Evolutionary conservation across 306 rosid species (phyloP), one percentile per base, ranked within the genome.

Genomic region (Rubus idaeus): DNA sequence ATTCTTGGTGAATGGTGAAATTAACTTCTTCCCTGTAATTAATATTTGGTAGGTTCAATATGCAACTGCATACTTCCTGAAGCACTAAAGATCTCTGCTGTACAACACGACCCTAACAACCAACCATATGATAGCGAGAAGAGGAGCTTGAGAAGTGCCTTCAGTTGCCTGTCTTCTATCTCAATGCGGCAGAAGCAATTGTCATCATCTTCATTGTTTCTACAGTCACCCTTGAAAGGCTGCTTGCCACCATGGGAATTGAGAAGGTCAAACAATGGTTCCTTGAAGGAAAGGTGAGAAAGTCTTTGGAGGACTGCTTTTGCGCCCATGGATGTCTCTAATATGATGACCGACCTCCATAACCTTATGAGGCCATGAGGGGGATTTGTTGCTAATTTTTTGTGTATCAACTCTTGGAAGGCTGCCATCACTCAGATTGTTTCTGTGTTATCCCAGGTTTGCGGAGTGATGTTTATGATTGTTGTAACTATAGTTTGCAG

Each of bases 121-220:
- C 88, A 84, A 56, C 80, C 85, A 20, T 77, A 52, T n/a, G 96
- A 90, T 26, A 90, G 86, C 51, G 97, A 90, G 84, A 92, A 89
- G 84, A 91, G 84, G 73, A 89, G 90, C 81, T 88, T 95, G 78
- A 79, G 89, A 77, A 84, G 87, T 78, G 71, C 82, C 21, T 87
- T 89, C 86, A 86, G 85, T 75, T 87, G 94, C 86, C 65, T 92
- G 84, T 92, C 99, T 8, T 90, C 99, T 0, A 90, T 95, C 82
- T 95, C 97, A 35, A 88, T 79, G 97, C 88, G 97, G 68, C 99
- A 95, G 86, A 92, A 87, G 94, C 99, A 95, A 66, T 70, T 92
- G 56, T 92, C 97, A 1, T 88, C 93, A 0, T 89, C 94, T 61
- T 95, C 99, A 37, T 73, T 92, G 74, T 89, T 90, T 87, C 89